Percentiles rank a stretch among this genome's conserved stretches.
phyloP scores from a whole-genome alignment of 192 early-diverging fungal genomes.

The Podila epicladia region DNA sequence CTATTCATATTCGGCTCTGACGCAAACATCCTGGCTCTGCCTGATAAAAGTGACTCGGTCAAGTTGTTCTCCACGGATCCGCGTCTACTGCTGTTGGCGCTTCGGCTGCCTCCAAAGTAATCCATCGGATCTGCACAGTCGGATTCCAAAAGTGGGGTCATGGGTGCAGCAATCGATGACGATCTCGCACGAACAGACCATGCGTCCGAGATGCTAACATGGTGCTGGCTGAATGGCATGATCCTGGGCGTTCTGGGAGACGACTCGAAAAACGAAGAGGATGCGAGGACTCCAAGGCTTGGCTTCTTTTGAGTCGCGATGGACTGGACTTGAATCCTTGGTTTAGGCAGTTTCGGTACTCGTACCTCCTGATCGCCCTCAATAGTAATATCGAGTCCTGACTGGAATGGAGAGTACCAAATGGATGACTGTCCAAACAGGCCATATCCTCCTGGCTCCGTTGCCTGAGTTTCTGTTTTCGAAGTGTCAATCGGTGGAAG shows the following conservation, averaged over 20 bases:
- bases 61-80: constrained; percentile 42
- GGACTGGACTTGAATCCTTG: constrained; percentile 13
- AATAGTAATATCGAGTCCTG: constrained; percentile 38
- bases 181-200: constrained; percentile 36
- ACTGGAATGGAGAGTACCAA: constrained; percentile 50
- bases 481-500: not conserved
- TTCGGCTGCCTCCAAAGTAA: constrained; percentile 42
- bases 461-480: too few species aligned
- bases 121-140: constrained; percentile 28
- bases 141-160: constrained; percentile 26
- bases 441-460: constrained; percentile 5
- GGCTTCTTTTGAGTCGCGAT: not conserved
- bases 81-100: constrained; percentile 38
- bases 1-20: not conserved
- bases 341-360: constrained; percentile 3
- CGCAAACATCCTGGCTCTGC: constrained; percentile 38
- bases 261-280: constrained; percentile 41
- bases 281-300: constrained; percentile 9
- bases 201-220: constrained; percentile 6
- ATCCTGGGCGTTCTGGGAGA: constrained; percentile 37
- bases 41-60: constrained; percentile 38
- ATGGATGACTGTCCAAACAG: constrained; percentile 26
- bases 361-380: constrained; percentile 37
- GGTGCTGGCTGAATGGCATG: constrained; percentile 45
- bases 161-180: constrained; percentile 27